Base-by-base conservation (phyloP, 1,139 yeast genomes). In the Pichia terricola region DNA sequence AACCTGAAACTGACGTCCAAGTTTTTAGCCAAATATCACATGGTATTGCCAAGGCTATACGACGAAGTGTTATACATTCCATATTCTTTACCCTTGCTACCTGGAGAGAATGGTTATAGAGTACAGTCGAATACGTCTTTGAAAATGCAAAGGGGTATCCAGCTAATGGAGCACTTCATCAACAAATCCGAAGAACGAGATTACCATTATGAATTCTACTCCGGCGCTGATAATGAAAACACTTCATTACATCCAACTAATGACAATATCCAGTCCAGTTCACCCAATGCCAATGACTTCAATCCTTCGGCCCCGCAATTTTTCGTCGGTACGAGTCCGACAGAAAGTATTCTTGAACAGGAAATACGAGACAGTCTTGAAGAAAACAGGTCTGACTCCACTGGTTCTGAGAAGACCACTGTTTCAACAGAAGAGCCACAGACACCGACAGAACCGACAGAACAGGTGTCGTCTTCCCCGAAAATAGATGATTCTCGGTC, bases 61-160 rank as follows among this genome's bases (percentile, higher is more conserved):
- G 96, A 89, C 60, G 97, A 89, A 55, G 94, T 89, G 5, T 65
- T 91, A 32, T 91, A 88, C 59, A 91, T 87, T 3, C 95, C 96
- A 0, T 91, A 91, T 56, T 75, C 88, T 27, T 67, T 91, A 40
- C 98, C 98, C 0, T 66, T 91, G 33, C 66, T 88, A 3, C 94
- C 96, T 0, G 97, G 97, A 2, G 77, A 75, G 42, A 89, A 84
- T 51, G 95, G 95, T 0, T 82, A 76, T 52, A 67, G 97, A 45
- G 83, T 89, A 7, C 81, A 79, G 58, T 84, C 95, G 4, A 86
- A 87, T 55, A 77, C 84, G 42, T 72, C 86, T 2, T 79, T 79
- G 27, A 81, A 78, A 63, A 69, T 62, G 61, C 73, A 59, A 67
- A 85, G 63, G 63, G 89, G 67, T 61, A 82, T 67, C 64, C 77